phyloP scores from a whole-genome alignment of 1,284 basidiomycete genomes.

The Xanthoconium separans region DNA sequence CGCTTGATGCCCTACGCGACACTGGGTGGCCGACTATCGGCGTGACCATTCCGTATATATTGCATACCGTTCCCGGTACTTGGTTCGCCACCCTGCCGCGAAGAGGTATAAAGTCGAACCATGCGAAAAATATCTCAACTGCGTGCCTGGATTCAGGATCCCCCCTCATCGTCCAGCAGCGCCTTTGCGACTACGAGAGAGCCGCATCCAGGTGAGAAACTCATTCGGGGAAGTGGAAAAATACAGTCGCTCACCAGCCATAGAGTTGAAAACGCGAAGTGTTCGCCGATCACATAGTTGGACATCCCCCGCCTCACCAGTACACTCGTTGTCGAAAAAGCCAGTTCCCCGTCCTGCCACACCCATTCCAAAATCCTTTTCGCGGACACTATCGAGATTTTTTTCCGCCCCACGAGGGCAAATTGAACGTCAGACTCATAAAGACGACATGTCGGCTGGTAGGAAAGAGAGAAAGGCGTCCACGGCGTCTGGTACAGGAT shows the following conservation, averaged over 20 bases:
- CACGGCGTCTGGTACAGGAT: neutral
- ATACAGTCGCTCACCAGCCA: slow-evolving; percentile 2
- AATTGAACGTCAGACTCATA: neutral
- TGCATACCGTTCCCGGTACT: neutral
- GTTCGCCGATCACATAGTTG: neutral
- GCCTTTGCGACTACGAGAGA: neutral
- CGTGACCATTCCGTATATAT: neutral
- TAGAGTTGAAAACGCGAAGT: neutral
- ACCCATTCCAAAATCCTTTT: neutral
- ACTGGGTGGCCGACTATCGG: neutral
- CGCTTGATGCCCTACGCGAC: neutral
- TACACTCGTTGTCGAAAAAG: neutral
- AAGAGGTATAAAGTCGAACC: neutral
- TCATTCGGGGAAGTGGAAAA: neutral
- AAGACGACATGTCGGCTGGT: neutral
- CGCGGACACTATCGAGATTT: neutral
- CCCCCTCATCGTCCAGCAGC: neutral
- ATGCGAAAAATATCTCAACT: slow-evolving; percentile 1
- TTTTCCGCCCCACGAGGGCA: neutral
- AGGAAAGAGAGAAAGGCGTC: neutral
- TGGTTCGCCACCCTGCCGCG: neutral
- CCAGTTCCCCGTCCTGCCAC: neutral
- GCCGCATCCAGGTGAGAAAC: slow-evolving; percentile 13
- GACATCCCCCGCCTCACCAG: neutral
- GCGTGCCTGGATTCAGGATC: slow-evolving; percentile 1